These are phyloP conservation scores for Gynandropsis gynandra DNA, from an alignment of 345 rosid species.

Conservation along the genomic window DNA sequence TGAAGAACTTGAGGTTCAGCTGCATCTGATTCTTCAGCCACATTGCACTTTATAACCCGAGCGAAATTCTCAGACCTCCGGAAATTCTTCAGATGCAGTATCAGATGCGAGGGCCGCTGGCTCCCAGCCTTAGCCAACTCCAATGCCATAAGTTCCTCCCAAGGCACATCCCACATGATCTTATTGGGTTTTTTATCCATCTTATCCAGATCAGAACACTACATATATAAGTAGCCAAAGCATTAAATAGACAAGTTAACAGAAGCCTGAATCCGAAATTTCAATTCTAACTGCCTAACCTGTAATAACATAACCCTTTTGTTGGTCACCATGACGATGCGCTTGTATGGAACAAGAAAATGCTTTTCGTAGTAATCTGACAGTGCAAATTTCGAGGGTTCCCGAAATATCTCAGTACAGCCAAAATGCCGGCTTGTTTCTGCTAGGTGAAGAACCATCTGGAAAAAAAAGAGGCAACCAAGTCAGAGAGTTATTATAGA, in stretches of 20 bases:
- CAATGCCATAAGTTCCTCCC: slow-evolving; percentile 92
- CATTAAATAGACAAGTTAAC: slow-evolving; percentile 12
- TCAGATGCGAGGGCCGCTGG: slow-evolving; percentile 71
- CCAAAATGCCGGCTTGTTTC: slow-evolving; percentile 89
- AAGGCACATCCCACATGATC: slow-evolving; percentile 95
- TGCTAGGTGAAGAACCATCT: slow-evolving; percentile 89
- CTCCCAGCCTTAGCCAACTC: slow-evolving; percentile 90
- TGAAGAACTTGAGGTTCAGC: slow-evolving; percentile 71
- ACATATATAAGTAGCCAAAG: slow-evolving; percentile 20
- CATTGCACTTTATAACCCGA: slow-evolving; percentile 70
- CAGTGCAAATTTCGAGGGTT: slow-evolving; percentile 86
- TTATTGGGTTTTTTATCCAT: slow-evolving; percentile 88
- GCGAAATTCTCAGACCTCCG: slow-evolving; percentile 84
- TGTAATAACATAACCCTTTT: slow-evolving; percentile 81
- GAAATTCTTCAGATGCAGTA: slow-evolving; percentile 80
- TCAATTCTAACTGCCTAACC: slow-evolving; percentile 37
- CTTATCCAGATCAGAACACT: slow-evolving; percentile 71
- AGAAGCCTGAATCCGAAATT: background rate
- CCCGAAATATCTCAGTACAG: slow-evolving; percentile 85
- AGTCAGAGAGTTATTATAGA: too few relatives aligned
- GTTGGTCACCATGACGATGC: slow-evolving; percentile 75
- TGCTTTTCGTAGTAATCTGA: slow-evolving; percentile 86
- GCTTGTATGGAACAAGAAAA: slow-evolving; percentile 66
- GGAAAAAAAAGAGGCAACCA: slow-evolving; percentile 26
- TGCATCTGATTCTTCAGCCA: slow-evolving; percentile 47